Conservation (phyloP, 805 yeast species). For the Tetrapisispora namnaoensis region DNA sequence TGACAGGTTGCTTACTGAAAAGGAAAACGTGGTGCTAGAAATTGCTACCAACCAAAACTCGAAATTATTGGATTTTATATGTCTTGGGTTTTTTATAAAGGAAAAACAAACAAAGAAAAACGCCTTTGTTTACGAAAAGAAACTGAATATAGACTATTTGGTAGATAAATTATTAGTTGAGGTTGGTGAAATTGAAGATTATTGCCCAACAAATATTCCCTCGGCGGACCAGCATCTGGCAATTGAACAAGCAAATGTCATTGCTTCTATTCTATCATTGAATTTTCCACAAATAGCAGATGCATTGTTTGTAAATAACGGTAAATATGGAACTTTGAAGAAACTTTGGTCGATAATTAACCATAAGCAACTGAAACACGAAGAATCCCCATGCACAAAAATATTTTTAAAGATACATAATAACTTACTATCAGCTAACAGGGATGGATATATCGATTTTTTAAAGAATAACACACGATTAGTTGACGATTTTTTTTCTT, state of each 20-base stretch:
- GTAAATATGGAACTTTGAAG: conserved; percentile 35
- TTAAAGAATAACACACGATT: background rate
- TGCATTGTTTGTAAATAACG: conserved; percentile 63
- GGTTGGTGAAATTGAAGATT: conserved; percentile 7
- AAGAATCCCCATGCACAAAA: conserved; percentile 63
- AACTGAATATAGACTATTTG: conserved; percentile 19
- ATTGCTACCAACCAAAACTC: background rate
- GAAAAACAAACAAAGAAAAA: conserved; percentile 2
- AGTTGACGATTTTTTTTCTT: conserved; percentile 51
- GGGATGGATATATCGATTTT: conserved; percentile 7
- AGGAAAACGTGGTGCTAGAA: background rate
- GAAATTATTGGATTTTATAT: conserved; percentile 36
- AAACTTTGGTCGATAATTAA: conserved; percentile 72
- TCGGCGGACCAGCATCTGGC: background rate
- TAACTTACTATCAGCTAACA: conserved; percentile 73
- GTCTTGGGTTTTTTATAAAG: conserved; percentile 31
- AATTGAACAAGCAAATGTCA: conserved; percentile 3
- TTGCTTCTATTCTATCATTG: conserved; percentile 74
- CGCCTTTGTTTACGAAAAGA: conserved; percentile 4
- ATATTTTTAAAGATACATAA: conserved; percentile 81
- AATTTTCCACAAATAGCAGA: conserved; percentile 90
- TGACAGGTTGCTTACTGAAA: background rate
- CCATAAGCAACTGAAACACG: conserved; percentile 39
- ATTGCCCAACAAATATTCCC: background rate
- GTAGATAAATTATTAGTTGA: conserved; percentile 16